These are phyloP conservation scores for Komagataella populi DNA, from an alignment of 805 yeast species.

Conservation along the genomic window DNA sequence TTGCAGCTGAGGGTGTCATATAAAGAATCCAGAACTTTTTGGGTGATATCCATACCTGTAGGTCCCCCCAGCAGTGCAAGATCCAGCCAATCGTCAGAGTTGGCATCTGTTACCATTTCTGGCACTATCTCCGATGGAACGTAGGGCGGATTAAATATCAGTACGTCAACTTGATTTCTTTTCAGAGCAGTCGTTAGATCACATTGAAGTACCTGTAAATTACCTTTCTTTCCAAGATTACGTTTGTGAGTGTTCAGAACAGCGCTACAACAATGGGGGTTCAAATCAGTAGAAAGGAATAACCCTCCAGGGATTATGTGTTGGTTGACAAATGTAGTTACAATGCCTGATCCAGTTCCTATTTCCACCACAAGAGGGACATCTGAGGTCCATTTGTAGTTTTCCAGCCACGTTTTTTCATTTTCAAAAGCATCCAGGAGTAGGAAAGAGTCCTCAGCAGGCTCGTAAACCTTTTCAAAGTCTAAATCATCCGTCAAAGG, in stretches of 20 bases:
- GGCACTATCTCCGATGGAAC: slow-evolving; percentile 85
- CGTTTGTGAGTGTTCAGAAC: slow-evolving; percentile 24
- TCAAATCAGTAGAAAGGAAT: slow-evolving; percentile 65
- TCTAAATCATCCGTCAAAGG: slow-evolving; percentile 46
- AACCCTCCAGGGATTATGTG: slow-evolving; percentile 39
- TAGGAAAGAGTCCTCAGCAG: slow-evolving; percentile 85
- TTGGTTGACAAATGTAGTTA: slow-evolving; percentile 61
- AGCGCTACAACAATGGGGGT: slow-evolving; percentile 59
- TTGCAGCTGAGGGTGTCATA: slow-evolving; percentile 31
- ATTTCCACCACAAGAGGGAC: slow-evolving; percentile 61
- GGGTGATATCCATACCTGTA: slow-evolving; percentile 83
- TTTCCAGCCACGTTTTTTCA: slow-evolving; percentile 24
- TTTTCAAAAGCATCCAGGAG: slow-evolving; percentile 69
- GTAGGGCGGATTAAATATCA: slow-evolving; percentile 92
- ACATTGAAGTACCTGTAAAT: slow-evolving; percentile 39
- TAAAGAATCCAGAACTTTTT: slow-evolving; percentile 41
- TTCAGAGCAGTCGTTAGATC: slow-evolving; percentile 40
- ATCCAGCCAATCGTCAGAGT: slow-evolving; percentile 66
- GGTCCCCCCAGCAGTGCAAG: slow-evolving; percentile 82
- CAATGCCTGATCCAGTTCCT: slow-evolving; percentile 89
- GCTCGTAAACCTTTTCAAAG: slow-evolving; percentile 76
- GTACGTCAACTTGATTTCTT: slow-evolving; percentile 40
- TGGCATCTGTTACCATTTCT: slow-evolving; percentile 25
- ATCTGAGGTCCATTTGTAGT: slow-evolving; percentile 3
- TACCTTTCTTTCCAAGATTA: slow-evolving; percentile 8